These are phyloP conservation scores for Acmispon strigosus DNA, from an alignment of 306 rosid genomes.

Conservation along the genomic window DNA sequence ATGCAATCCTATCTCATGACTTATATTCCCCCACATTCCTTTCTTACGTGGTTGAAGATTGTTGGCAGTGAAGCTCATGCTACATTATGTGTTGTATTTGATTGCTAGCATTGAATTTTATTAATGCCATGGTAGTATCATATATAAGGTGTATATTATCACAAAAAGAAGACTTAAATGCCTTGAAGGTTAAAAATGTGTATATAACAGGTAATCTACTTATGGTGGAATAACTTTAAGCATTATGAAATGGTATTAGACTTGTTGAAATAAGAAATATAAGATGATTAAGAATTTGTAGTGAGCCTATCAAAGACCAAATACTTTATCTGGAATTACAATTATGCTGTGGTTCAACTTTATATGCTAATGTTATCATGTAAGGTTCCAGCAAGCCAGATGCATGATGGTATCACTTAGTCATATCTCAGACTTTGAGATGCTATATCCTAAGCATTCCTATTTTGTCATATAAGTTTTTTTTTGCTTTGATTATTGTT, in stretches of 20 bases:
- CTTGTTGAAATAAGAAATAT: background rate
- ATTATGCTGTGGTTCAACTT: background rate
- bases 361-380: background rate
- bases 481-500: too few relatives aligned
- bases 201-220: background rate
- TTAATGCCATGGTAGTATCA: background rate
- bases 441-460: background rate
- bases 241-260: background rate
- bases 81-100: too few relatives aligned
- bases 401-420: background rate
- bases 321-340: background rate
- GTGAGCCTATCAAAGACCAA: background rate
- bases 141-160: background rate
- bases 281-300: background rate
- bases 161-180: background rate
- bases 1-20: background rate
- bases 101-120: background rate
- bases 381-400: background rate
- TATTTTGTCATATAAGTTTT: background rate
- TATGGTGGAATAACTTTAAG: background rate
- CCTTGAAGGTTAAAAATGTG: background rate
- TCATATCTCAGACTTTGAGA: background rate
- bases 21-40: background rate
- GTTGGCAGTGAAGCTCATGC: too few relatives aligned
- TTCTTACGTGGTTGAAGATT: background rate